Evolutionary conservation across 2,329 filamentous ascomycete genomes (phyloP), one percentile per base, ranked within the genome.

Genomic region (Talaromyces sp.): DNA sequence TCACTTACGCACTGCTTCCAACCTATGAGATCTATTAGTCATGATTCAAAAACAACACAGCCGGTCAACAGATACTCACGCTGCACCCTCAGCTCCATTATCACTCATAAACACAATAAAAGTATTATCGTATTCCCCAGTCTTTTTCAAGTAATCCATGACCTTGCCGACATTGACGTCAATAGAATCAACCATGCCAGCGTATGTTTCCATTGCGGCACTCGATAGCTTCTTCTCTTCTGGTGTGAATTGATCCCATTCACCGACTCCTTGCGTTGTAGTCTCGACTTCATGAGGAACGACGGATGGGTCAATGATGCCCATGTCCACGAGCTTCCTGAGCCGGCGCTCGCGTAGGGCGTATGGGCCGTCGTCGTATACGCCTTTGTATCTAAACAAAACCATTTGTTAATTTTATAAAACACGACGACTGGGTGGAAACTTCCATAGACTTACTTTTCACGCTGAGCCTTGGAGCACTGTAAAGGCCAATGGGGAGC

Each of bases 81-180:
- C 69, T 38, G 79, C 79, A 6, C 82, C 82, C 68, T 84, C 82
- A 13, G 82, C 82, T 11, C 82, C 82, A 64, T 84, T 83, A 67
- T 84, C 82, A 15, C 76, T 79, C 76, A 83, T 78, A 74, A 84
- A 84, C 68, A 80, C 77, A n/a, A 84, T 76, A 64, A 82, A 80
- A 0, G 82, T 84, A 68, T 83, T 81, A 67, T 83, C 81, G 1
- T 81, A 76, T 70, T 83, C 82, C 49, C 79, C 80, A 1, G 76
- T 82, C 19, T 74, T 68, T 63, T 80, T 75, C 13, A 84, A 74
- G 63, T 83, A 81, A 27, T 80, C 72, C 6, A 82, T 73, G 0
- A 83, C 80, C 61, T 79, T 79, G 34, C 81, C 82, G 40, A 83
- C 77, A 61, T 81, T 80, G 49, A 70, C 59, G 69, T 83, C 82